phyloP scores from a whole-genome alignment of 169 alveolate genomes.

The Perkinsus chesapeaki region DNA sequence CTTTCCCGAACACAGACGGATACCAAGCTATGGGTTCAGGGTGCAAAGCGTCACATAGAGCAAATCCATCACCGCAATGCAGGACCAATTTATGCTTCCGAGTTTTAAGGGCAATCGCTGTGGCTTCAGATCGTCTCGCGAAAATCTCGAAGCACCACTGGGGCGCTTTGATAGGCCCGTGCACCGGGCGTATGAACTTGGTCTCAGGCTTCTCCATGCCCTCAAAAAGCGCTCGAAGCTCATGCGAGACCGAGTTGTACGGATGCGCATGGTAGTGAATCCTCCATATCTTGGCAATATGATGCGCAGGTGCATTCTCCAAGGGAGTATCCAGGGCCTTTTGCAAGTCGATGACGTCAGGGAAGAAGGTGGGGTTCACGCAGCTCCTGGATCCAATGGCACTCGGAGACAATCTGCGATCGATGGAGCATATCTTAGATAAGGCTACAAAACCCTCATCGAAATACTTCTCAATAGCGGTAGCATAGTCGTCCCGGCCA shows the following conservation, averaged over 20 bases:
- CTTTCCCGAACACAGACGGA: background rate
- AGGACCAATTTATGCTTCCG: background rate
- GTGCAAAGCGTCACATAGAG: background rate
- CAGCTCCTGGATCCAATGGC: no score
- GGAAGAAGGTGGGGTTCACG: background rate
- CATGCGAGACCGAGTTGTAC: background rate
- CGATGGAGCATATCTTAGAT: no score
- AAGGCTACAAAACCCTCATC: no score
- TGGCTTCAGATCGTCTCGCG: background rate
- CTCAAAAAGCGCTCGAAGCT: background rate
- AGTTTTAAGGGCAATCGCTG: background rate
- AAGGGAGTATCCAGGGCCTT: background rate
- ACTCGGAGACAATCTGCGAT: no score
- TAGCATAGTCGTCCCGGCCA: no score
- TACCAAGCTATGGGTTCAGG: background rate
- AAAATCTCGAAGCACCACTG: background rate
- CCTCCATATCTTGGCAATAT: background rate
- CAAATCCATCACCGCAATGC: background rate
- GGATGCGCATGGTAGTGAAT: background rate
- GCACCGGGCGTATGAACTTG: background rate
- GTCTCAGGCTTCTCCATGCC: no score
- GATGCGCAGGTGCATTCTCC: background rate
- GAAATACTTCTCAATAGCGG: no score
- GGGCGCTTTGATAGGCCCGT: background rate
- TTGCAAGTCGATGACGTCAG: background rate